Percentiles rank a stretch among this genome's conserved stretches.
These are phyloP conservation scores for Prunella vulgaris DNA, from an alignment of 257 asterid genomes.

Conservation along the genomic window DNA sequence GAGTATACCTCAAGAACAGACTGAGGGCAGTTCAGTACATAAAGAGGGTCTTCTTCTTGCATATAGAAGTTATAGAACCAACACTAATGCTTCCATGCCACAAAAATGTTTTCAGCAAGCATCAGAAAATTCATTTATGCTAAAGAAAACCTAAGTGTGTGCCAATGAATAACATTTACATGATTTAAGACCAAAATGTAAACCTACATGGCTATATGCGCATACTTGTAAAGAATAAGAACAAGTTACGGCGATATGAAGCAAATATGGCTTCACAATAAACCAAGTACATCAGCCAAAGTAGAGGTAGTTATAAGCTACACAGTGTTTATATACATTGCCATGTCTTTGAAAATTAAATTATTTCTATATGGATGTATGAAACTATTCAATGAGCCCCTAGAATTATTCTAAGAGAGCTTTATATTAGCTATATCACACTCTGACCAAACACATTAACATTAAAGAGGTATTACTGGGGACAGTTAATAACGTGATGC, in stretches of 20 bases:
- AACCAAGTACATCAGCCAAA: background rate
- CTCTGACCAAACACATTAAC: background rate
- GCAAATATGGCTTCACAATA: background rate
- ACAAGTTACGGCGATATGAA: background rate
- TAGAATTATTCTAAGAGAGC: background rate
- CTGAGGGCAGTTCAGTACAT: slow-evolving; percentile 4
- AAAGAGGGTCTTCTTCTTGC: background rate
- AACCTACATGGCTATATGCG: background rate
- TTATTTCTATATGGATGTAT: slow-evolving; percentile 1
- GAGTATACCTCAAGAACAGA: slow-evolving; percentile 18
- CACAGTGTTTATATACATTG: background rate
- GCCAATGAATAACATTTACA: background rate
- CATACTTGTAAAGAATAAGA: background rate
- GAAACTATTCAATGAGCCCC: slow-evolving; percentile 1
- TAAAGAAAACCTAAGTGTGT: background rate
- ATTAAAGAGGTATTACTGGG: background rate
- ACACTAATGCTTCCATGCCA: background rate
- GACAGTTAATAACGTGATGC: background rate
- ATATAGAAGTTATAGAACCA: slow-evolving; percentile 8
- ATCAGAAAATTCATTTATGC: slow-evolving; percentile 5
- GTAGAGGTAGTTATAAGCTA: background rate
- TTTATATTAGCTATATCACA: background rate
- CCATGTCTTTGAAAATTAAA: background rate
- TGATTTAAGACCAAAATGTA: background rate
- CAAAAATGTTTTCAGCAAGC: slow-evolving; percentile 5